Evolutionary conservation across 73 alveolate species (phyloP).

Genomic region (Symbiodinium pilosum): DNA sequence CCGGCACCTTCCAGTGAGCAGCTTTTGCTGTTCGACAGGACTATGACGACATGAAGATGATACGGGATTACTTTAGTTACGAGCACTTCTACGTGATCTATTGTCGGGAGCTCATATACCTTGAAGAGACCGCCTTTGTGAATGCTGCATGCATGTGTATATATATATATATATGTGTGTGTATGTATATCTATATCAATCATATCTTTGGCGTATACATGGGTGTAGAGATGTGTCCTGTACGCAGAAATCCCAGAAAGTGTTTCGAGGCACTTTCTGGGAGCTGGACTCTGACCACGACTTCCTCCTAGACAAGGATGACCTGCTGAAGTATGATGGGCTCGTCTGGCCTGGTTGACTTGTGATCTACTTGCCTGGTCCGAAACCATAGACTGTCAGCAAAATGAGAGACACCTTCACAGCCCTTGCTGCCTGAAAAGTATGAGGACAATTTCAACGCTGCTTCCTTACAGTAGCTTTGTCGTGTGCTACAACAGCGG

Average conservation of each 20-base stretch:
- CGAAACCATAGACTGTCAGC: no score
- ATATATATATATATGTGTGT: no score
- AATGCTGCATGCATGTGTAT: background rate
- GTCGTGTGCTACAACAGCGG: no score
- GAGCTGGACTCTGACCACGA: slow-evolving; percentile 99
- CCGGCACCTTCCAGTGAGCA: background rate
- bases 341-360: background rate
- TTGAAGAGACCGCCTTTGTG: background rate
- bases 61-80: slow-evolving; percentile 99
- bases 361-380: no score
- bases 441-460: no score
- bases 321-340: slow-evolving; percentile 96
- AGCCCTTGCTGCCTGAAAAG: no score
- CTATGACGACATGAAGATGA: slow-evolving; percentile 97
- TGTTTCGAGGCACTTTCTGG: slow-evolving; percentile 97
- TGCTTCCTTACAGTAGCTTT: no score
- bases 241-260: no score
- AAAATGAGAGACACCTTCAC: no score
- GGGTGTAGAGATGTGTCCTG: no score
- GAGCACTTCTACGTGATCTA: slow-evolving; percentile 99
- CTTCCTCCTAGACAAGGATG: slow-evolving; percentile 99
- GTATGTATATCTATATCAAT: no score
- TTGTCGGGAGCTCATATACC: slow-evolving; percentile 95
- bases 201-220: no score
- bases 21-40: background rate